Evolutionary conservation across 2,329 filamentous ascomycete genomes (phyloP).

Genomic region (Septoria petroselini): DNA sequence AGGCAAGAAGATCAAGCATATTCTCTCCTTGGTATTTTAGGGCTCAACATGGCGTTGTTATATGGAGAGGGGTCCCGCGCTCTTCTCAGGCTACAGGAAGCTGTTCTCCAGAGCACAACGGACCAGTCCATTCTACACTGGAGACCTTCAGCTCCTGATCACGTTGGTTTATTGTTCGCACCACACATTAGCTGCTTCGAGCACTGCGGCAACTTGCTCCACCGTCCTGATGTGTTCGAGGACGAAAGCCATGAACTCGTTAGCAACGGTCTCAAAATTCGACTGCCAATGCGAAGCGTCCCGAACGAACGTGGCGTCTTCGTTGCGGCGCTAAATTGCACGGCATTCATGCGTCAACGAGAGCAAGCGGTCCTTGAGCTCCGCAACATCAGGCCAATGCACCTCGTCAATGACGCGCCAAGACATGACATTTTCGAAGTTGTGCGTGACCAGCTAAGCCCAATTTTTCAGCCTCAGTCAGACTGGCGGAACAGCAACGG

Average conservation of each 20-base stretch:
- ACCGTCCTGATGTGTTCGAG: slow-evolving; percentile 6
- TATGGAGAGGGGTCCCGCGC: slow-evolving; percentile 24
- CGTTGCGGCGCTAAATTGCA: slow-evolving; percentile 3
- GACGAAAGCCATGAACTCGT: slow-evolving; percentile 4
- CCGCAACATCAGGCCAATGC: neutral
- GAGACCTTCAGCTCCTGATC: slow-evolving; percentile 1
- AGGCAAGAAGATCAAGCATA: slow-evolving; percentile 28
- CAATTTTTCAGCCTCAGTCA: neutral
- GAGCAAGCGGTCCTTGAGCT: slow-evolving; percentile 5
- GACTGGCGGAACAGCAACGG: slow-evolving; percentile 5
- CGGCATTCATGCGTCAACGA: neutral
- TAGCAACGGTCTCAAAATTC: slow-evolving; percentile 1
- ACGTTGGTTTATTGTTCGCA: slow-evolving; percentile 1
- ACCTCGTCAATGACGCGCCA: neutral
- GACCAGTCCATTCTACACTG: slow-evolving; percentile 27
- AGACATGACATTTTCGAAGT: slow-evolving; percentile 4
- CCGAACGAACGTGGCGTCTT: neutral
- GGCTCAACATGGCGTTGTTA: slow-evolving; percentile 23
- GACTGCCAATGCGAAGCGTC: slow-evolving; percentile 3
- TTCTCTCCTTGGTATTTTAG: slow-evolving; percentile 24
- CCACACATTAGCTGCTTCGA: slow-evolving; percentile 4
- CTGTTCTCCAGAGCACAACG: slow-evolving; percentile 17
- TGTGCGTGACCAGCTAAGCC: neutral
- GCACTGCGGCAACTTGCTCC: neutral
- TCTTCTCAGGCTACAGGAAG: slow-evolving; percentile 27